These are phyloP conservation scores for Phytophthora brassicae DNA, from an alignment of 352 stramenopile species.

Conservation along the genomic window DNA sequence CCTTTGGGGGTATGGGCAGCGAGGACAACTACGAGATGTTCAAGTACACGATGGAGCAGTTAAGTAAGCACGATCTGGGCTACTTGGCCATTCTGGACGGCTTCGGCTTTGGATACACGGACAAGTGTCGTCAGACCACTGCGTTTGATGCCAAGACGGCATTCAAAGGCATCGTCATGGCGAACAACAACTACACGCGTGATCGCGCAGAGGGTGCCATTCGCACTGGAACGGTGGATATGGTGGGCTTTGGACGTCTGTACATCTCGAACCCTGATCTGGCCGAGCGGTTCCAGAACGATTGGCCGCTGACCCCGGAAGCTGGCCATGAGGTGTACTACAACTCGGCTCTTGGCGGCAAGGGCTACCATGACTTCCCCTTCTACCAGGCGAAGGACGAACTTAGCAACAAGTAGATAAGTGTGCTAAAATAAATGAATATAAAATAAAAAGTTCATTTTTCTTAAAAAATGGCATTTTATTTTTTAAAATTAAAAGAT, in stretches of 20 bases:
- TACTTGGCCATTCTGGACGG: slow-evolving; percentile 46
- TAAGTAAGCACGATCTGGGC: slow-evolving; percentile 36
- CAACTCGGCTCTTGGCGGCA: slow-evolving; percentile 23
- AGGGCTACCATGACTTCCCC: slow-evolving; percentile 34
- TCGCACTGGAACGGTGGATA: slow-evolving; percentile 30
- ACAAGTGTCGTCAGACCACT: slow-evolving; percentile 34
- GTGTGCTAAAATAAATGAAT: not conserved
- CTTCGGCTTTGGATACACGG: slow-evolving; percentile 36
- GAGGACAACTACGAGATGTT: slow-evolving; percentile 48
- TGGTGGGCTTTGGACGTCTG: slow-evolving; percentile 39
- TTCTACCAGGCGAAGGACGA: slow-evolving; percentile 17
- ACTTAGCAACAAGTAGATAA: not conserved
- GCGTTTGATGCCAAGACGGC: slow-evolving; percentile 27
- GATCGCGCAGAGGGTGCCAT: slow-evolving; percentile 34
- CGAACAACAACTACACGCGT: slow-evolving; percentile 40
- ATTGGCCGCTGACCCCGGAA: slow-evolving; percentile 24
- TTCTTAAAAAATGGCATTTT: too few species aligned
- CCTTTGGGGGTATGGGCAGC: slow-evolving; percentile 36
- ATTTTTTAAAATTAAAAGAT: too few species aligned
- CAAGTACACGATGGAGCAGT: slow-evolving; percentile 33
- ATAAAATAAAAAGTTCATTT: not conserved
- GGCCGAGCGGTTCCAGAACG: slow-evolving; percentile 33
- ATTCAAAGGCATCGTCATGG: slow-evolving; percentile 38
- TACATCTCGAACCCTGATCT: slow-evolving; percentile 55
- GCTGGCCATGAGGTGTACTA: slow-evolving; percentile 30